Evolutionary conservation across 495 filamentous ascomycete species (phyloP).

Genomic region (Hypoxylon subgilvum): DNA sequence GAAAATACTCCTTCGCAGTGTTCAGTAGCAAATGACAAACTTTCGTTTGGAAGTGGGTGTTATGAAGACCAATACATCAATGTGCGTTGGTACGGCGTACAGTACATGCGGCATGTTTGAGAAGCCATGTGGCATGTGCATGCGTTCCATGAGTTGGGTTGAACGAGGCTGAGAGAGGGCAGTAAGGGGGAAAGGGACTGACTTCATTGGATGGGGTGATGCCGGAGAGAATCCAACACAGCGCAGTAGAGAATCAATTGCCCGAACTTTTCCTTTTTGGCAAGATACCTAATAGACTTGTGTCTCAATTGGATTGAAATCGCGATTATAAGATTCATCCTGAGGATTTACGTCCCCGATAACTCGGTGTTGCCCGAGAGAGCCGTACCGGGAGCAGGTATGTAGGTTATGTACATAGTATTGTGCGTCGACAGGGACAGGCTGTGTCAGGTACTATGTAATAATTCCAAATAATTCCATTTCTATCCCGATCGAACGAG

Average conservation of each 20-base stretch:
- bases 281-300: not conserved
- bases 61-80: slow-evolving; percentile 6
- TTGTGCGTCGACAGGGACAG: too few species aligned
- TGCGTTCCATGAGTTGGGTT: not conserved
- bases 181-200: not conserved
- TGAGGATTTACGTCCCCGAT: not conserved
- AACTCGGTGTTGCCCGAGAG: slow-evolving; percentile 15
- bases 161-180: slow-evolving; percentile 26
- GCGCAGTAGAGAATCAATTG: not conserved
- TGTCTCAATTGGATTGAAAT: not conserved
- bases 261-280: not conserved
- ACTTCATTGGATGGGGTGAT: slow-evolving; percentile 20
- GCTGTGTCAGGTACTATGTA: too few species aligned
- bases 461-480: slow-evolving; percentile 2
- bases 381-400: not conserved
- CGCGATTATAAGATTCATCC: slow-evolving; percentile 4
- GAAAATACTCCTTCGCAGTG: not conserved
- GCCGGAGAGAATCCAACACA: slow-evolving; percentile 3
- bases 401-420: too few species aligned
- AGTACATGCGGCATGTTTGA: not conserved
- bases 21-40: not conserved
- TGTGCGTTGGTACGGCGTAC: not conserved
- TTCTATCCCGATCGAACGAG: too few species aligned
- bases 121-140: slow-evolving; percentile 33
- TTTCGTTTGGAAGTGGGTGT: not conserved